Conservation (phyloP, 306 rosid genomes). For the Vigna trinervia region DNA sequence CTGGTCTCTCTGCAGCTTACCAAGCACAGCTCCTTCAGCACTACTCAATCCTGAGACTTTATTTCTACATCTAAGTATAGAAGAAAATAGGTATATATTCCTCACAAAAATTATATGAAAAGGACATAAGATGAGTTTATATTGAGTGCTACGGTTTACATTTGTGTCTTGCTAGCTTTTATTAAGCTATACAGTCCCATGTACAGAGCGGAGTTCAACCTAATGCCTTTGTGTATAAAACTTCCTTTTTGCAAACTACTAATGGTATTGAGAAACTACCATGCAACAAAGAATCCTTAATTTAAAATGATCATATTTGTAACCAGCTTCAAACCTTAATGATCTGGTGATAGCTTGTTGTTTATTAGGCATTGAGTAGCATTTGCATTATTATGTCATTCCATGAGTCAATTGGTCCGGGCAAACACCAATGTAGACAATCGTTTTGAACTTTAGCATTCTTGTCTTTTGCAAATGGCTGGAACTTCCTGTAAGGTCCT, state of each 20-base stretch:
- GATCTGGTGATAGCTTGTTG: conserved; percentile 10
- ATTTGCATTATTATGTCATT: conserved; percentile 82
- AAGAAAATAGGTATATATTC: neutral
- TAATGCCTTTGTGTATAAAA: conserved; percentile 23
- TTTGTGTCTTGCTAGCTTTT: conserved; percentile 36
- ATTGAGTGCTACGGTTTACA: conserved; percentile 23
- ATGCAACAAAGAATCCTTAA: conserved; percentile 26
- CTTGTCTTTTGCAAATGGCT: conserved; percentile 70
- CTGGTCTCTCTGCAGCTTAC: conserved; percentile 1
- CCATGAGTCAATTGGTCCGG: conserved; percentile 97
- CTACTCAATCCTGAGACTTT: neutral
- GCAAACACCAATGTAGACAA: conserved; percentile 72
- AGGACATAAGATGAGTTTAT: conserved; percentile 3
- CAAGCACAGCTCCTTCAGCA: neutral
- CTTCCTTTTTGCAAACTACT: conserved; percentile 14
- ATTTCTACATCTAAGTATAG: neutral
- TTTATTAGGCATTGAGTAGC: conserved; percentile 50
- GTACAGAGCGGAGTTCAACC: conserved; percentile 32
- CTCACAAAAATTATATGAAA: conserved; percentile 13
- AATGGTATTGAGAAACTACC: conserved; percentile 3
- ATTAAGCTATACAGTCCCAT: conserved; percentile 42
- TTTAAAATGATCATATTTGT: conserved; percentile 8
- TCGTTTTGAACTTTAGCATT: conserved; percentile 55
- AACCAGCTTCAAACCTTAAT: conserved; percentile 11
- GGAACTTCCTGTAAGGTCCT: conserved; percentile 80